A percentile compares a stretch with the other conserved stretches of the same genome.
Conservation (phyloP, 352 stramenopile species). For the Peronospora belbahrii region DNA sequence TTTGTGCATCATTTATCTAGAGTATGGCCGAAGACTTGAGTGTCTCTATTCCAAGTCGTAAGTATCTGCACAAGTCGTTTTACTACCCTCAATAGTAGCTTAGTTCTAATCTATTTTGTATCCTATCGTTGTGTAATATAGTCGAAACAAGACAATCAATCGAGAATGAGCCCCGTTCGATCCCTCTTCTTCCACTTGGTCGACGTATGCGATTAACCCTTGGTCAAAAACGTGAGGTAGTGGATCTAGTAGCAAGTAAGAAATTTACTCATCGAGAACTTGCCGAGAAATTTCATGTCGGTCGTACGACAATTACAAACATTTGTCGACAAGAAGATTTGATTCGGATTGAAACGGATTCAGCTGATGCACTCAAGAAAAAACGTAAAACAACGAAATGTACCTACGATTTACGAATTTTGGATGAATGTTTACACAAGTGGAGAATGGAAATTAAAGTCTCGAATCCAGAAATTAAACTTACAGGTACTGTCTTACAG, state of each 20-base stretch:
- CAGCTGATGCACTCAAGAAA: slow-evolving; percentile 78
- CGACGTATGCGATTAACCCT: slow-evolving; percentile 72
- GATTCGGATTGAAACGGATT: slow-evolving; percentile 81
- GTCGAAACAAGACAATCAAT: not conserved
- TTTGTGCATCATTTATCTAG: slow-evolving; percentile 6
- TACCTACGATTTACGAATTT: slow-evolving; percentile 70
- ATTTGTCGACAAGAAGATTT: slow-evolving; percentile 79
- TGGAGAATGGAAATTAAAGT: slow-evolving; percentile 84
- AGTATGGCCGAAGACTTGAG: slow-evolving; percentile 15
- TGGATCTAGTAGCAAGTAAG: slow-evolving; percentile 76
- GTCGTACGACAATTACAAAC: slow-evolving; percentile 81
- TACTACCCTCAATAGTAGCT: not conserved
- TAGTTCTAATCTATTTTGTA: not conserved
- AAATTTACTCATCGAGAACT: slow-evolving; percentile 82
- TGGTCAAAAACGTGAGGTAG: slow-evolving; percentile 79
- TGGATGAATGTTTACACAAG: slow-evolving; percentile 83
- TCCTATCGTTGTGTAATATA: no score
- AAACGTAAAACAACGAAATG: slow-evolving; percentile 83
- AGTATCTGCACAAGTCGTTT: not conserved
- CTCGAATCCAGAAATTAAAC: slow-evolving; percentile 64
- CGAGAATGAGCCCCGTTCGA: slow-evolving; percentile 9
- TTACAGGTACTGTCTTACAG: slow-evolving; percentile 75
- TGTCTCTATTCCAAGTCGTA: slow-evolving; percentile 2
- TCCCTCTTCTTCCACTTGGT: slow-evolving; percentile 13
- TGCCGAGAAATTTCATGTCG: slow-evolving; percentile 73